These are phyloP conservation scores for Populus tremula DNA, from an alignment of 345 rosid species.

Conservation along the genomic window DNA sequence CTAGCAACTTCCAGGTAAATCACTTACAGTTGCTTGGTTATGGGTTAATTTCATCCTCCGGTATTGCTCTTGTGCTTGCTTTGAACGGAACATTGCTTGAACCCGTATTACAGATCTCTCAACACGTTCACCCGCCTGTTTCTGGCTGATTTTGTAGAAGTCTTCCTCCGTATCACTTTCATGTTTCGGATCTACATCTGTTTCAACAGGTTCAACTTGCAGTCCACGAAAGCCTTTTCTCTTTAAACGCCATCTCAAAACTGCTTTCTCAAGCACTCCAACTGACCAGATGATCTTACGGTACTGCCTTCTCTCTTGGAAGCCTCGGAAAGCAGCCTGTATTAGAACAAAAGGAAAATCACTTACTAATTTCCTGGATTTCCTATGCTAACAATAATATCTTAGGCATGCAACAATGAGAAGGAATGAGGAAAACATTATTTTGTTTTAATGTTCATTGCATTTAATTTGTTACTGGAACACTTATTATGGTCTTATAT, in stretches of 20 bases:
- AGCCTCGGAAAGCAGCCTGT: constrained; percentile 89
- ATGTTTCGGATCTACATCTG: constrained; percentile 23
- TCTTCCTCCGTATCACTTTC: constrained; percentile 61
- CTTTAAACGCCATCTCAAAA: constrained; percentile 85
- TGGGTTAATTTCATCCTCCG: constrained; percentile 73
- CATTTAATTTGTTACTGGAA: no score
- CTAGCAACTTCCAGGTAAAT: constrained; percentile 1
- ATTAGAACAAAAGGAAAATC: constrained; percentile 15
- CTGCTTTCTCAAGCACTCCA: constrained; percentile 86
- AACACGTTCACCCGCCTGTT: constrained; percentile 88
- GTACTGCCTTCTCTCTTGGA: constrained; percentile 75
- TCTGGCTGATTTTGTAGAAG: constrained; percentile 65
- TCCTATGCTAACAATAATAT: neutral
- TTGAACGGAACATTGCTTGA: constrained; percentile 94
- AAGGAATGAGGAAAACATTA: neutral
- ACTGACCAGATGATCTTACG: constrained; percentile 84
- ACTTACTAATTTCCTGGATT: neutral
- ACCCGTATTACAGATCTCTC: constrained; percentile 82
- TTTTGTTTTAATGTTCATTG: neutral
- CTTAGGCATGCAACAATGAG: neutral
- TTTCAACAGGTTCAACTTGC: constrained; percentile 44
- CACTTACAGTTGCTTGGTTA: constrained; percentile 60
- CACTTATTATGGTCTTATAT: neutral
- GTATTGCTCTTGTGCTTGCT: constrained; percentile 88
- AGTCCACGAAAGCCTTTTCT: constrained; percentile 83